Evolutionary conservation across 139 green algal genomes (phyloP), one percentile per base, ranked within the genome.

Genomic region (Picochlorum sp.): DNA sequence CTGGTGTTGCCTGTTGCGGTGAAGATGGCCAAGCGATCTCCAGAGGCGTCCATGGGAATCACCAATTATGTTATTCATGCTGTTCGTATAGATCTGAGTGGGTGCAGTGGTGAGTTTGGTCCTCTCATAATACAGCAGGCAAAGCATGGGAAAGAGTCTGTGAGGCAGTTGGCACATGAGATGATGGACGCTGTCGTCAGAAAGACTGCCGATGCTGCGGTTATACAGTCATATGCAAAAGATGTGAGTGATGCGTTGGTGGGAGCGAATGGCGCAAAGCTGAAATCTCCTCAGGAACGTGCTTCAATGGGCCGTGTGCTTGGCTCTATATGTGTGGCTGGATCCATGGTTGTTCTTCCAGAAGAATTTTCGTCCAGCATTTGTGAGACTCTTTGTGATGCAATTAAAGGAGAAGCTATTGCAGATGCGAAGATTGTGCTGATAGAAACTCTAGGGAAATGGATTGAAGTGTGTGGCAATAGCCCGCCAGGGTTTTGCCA

Each of bases 11-110:
- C 88, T 21, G 73, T 79, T 8, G 49, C 78, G 1, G 61, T 61
- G 34, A 77, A 78, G 41, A 81, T 81, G 58, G 68, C 88, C 30
- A 82, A 84, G 52, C 76, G 88, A 54, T 85, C 79, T 37, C 84
- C 88, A 6, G 88, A 95, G 49, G 67, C 73, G 0, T 78, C 81
- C 1, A 68, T 95, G 37, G 44, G 62, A 3, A 70, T 66, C 1
- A 28, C 81, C 0, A 68, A 70, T 0, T 56, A 37, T 1, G 23
- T 85, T 34, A 63, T 89, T 37, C 4, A 11, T 0, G 21, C 26
- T 2, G 4, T 87, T n/a, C 18, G 55, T 51, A 14, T 79, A 6
- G 70, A 85, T 61, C 26, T 87, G 14, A 83, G 76, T 68, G 21
- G 62, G 55, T 44, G 13, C 2, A 44, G 65, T 16, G 73, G 71